These are phyloP conservation scores for Alternaria sp. DNA, from an alignment of 2,329 filamentous ascomycete species.

Conservation along the genomic window DNA sequence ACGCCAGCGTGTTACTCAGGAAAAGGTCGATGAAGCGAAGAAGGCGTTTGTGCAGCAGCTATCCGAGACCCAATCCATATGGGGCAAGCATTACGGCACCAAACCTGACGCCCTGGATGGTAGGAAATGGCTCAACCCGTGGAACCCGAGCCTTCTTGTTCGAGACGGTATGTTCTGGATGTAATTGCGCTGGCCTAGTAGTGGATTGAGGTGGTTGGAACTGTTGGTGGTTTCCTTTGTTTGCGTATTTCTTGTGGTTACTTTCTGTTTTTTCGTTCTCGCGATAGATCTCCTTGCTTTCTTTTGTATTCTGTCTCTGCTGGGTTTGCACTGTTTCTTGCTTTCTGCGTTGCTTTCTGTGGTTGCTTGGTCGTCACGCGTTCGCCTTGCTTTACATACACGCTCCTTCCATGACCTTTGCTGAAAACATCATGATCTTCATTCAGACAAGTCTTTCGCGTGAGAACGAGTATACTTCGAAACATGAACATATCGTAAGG, in stretches of 20 bases:
- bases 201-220: background rate
- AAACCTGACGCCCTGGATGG: no score
- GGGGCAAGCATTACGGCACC: no score
- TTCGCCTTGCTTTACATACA: background rate
- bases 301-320: background rate
- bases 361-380: background rate
- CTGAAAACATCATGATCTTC: background rate
- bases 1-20: no score
- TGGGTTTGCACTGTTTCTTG: background rate
- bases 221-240: background rate
- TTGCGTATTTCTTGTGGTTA: no score
- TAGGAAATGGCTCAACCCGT: slow-evolving; percentile 24
- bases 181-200: background rate
- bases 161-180: slow-evolving; percentile 41
- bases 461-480: no score
- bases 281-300: background rate
- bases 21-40: no score
- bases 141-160: slow-evolving; percentile 24
- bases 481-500: no score
- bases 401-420: background rate
- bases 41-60: no score
- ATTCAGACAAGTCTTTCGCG: no score
- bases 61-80: no score
- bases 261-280: background rate
- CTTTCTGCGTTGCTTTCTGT: background rate